These are phyloP conservation scores for Parietaria judaica DNA, from an alignment of 306 rosid genomes.

Conservation along the genomic window DNA sequence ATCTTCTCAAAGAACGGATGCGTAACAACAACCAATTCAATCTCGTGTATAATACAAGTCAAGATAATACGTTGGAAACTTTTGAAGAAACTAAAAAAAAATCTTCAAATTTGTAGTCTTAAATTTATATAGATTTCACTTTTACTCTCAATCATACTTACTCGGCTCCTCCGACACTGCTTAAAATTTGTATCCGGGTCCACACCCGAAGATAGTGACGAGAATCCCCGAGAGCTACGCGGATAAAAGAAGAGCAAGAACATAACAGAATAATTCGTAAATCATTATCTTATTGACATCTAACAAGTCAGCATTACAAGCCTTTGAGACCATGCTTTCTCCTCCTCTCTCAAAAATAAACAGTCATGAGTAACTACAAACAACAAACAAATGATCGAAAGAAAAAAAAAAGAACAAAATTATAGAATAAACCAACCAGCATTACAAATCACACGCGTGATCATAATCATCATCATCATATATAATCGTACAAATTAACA, in stretches of 20 bases:
- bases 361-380: slow-evolving; percentile 6
- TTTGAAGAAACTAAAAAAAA: no score
- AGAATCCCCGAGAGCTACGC: not conserved
- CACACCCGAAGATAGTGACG: not conserved
- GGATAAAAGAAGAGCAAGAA: not conserved
- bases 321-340: slow-evolving; percentile 1
- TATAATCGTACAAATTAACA: slow-evolving; percentile 7
- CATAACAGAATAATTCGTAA: not conserved
- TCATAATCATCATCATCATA: not conserved
- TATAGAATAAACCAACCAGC: not conserved
- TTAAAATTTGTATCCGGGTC: no score
- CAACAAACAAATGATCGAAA: not conserved
- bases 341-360: slow-evolving; percentile 4
- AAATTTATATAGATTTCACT: no score
- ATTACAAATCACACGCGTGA: not conserved
- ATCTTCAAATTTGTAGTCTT: no score
- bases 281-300: not conserved
- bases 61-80: no score
- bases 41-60: no score
- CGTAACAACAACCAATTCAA: no score
- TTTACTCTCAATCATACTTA: no score
- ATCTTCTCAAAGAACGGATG: no score
- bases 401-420: not conserved
- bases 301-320: slow-evolving; percentile 4
- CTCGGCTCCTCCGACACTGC: no score